Base-by-base conservation (phyloP, 768 basidiomycete species). In the Boletus coccyginus region DNA sequence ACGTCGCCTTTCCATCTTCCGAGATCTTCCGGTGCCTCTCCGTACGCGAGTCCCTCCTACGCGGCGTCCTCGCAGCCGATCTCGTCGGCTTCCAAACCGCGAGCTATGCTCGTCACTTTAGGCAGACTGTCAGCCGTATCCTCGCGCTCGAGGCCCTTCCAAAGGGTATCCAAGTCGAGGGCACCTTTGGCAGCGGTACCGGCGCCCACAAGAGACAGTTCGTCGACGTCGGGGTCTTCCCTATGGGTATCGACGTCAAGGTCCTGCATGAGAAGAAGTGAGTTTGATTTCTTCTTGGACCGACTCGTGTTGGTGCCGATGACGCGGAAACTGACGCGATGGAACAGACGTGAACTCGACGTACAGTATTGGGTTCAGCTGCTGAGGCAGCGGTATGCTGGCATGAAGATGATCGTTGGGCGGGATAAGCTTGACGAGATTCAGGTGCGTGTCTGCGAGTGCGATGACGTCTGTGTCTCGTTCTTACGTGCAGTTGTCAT, bases 21-120 rank as follows among this genome's bases (percentile, higher is more conserved):
- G 96, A 98, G 72, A 95, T 97, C 63, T 97, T 97, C 81, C 81
- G 95, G 10, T 96, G 94, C 71, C 78, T 98, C 32, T 86, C 88
- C 5, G 85, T 90, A 5, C 81, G 89, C 49, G 81, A 86, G 60
- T 81, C 87, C 24, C 81, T 97, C 24, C 77, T 98, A 27, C 81
- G 85, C 35, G 96, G 96, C 17, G 77, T 99, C 67, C 88, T 98
- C n/a, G 94, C 83, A 14, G 92, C 95, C 29, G 93, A 98, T 74
- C 81, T 96, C 43, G 86, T 98, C 33, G 93, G 92, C 3, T 98
- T 98, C 81, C 93, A 94, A 71, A 92, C 90, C 0, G 85, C 87
- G 19, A 89, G 84, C 68, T 90, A 85, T 60, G 90, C 91, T 0
- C 78, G 90, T 16, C 92, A 93, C 68, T 94, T 92, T 73, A 63